These are phyloP conservation scores for Rhodomyrtus tomentosa DNA, from an alignment of 345 rosid species.

Conservation along the genomic window DNA sequence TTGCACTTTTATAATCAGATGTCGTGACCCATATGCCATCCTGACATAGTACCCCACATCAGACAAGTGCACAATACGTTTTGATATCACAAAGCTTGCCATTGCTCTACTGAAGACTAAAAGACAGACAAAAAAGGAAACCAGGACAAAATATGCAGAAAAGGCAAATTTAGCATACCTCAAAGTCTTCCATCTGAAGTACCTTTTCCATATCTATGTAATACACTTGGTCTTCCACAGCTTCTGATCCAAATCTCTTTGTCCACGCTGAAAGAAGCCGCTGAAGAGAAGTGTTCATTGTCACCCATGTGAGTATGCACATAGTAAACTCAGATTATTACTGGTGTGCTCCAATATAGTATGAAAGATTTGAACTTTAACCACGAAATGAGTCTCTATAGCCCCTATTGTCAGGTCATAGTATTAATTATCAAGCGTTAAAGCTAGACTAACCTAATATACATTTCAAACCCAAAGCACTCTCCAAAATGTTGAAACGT, in stretches of 20 bases:
- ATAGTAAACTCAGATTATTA: background rate
- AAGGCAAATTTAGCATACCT: constrained; percentile 30
- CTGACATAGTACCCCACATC: constrained; percentile 24
- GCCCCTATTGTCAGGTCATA: background rate
- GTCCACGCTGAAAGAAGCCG: constrained; percentile 59
- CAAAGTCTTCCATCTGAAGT: constrained; percentile 87
- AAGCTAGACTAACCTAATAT: too few relatives aligned
- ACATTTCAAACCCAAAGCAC: background rate
- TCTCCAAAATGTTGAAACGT: background rate
- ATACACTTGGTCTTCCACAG: constrained; percentile 39
- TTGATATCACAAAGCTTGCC: background rate
- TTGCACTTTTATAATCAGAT: constrained; percentile 57
- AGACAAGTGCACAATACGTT: background rate
- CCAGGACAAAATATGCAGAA: background rate
- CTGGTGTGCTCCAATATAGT: background rate
- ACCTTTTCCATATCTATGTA: constrained; percentile 55
- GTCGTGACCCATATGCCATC: constrained; percentile 77
- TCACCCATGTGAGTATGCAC: background rate
- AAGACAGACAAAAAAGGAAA: background rate
- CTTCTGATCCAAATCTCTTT: constrained; percentile 65
- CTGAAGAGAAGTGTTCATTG: constrained; percentile 18
- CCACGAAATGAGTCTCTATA: background rate
- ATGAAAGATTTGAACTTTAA: background rate
- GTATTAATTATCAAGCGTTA: too few relatives aligned
- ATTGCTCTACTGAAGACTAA: background rate